Evolutionary conservation across 2,329 filamentous ascomycete species (phyloP), one percentile per base, ranked within the genome.

Genomic region (Sporothrix euskadiensis): DNA sequence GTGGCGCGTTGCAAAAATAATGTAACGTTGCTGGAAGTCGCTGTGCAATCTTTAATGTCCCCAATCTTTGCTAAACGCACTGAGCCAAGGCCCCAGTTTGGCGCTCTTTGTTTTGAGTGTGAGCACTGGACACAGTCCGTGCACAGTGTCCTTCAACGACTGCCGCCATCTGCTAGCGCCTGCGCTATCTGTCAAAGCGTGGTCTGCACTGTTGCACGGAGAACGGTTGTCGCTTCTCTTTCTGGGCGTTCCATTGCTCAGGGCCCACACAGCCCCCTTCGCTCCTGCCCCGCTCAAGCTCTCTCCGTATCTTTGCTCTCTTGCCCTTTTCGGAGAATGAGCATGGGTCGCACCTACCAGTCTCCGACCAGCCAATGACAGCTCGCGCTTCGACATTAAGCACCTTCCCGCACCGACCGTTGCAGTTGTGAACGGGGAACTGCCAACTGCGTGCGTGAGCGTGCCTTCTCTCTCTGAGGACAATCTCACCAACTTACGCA

Each of bases 11-110:
- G 44, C 30, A 19, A 35, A 35, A 69, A 65, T 41, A 54, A 72
- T 72, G 71, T 72, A 72, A 72, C 71, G 71, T 72, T 72, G 71
- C 71, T 59, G 71, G 59, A 52, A 59, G 57, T 59, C 54, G 69
- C 54, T 56, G 66, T 69, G 32, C 52, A 30, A 47, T 69, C 30
- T 54, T 30, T 3, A 0, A 10, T 12, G 9, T 22, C 39, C 19
- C 14, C 1, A 12, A 14, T 26, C 35, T 14, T 35, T 52, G 19
- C 49, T 56, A 69, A 49, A 44, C 16, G 26, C 54, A 71, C 56
- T 32, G 69, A 47, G 41, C 61, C 61, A 47, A 47, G 61, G 19
- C 59, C 59, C 59, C 16, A 35, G n/a, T 65, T 41, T 65, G 59
- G 59, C 35, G n/a, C 19, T 4, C 4, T 26, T 44, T 44, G 35